Conservation (phyloP, 1,284 basidiomycete genomes). For the Afroboletus lepidellus region DNA sequence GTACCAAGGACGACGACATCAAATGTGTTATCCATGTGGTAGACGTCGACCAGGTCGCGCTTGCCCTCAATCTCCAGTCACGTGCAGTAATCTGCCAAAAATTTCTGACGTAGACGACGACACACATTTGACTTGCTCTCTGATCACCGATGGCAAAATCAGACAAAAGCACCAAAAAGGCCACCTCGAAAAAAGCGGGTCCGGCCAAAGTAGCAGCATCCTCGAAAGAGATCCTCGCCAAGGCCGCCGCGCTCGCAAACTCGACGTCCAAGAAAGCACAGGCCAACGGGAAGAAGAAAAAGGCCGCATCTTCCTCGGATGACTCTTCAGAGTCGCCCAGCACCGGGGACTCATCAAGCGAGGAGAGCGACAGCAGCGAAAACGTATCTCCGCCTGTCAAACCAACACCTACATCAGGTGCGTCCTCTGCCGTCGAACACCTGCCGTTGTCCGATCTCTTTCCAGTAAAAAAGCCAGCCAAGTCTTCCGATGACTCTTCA, state of each 20-base stretch:
- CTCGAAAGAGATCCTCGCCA: slow-evolving; percentile 31
- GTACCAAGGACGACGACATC: slow-evolving; percentile 87
- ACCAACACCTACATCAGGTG: neutral
- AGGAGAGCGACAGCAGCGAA: too few species aligned
- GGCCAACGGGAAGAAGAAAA: neutral
- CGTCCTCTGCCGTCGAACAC: neutral
- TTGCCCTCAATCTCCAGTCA: slow-evolving; percentile 33
- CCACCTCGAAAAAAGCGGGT: slow-evolving; percentile 10
- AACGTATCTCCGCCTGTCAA: neutral
- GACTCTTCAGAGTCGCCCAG: neutral
- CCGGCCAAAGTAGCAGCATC: slow-evolving; percentile 7
- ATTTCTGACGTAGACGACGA: slow-evolving; percentile 13
- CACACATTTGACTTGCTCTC: neutral
- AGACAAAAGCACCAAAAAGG: slow-evolving; percentile 34
- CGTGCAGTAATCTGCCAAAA: slow-evolving; percentile 25
- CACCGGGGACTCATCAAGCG: slow-evolving; percentile 1
- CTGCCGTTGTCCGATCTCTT: neutral
- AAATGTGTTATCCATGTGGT: slow-evolving; percentile 48
- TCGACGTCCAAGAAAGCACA: neutral
- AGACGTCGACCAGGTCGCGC: neutral
- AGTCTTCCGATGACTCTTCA: neutral
- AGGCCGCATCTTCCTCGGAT: neutral
- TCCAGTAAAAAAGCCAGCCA: slow-evolving; percentile 1
- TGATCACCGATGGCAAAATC: slow-evolving; percentile 43
- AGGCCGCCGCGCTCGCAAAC: slow-evolving; percentile 22